Percentiles rank a stretch among this genome's conserved stretches.
Evolutionary conservation across 768 basidiomycete species (phyloP).

Genomic region (Boletus subcaerulescens): DNA sequence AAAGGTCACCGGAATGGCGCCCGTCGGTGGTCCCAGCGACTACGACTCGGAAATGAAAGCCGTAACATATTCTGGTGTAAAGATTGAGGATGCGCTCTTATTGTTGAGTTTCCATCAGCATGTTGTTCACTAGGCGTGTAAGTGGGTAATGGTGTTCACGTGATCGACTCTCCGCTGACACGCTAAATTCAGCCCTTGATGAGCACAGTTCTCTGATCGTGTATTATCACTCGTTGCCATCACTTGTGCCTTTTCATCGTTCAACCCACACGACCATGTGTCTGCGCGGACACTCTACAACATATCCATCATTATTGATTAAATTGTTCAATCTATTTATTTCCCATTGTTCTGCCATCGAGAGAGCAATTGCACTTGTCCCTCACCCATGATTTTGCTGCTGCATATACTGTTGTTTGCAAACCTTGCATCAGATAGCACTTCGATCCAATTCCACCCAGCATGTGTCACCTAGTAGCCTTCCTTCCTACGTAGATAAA

Average conservation of each 20-base stretch:
- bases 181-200: conserved; percentile 11
- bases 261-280: conserved; percentile 6
- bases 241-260: conserved; percentile 9
- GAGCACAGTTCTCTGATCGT: conserved; percentile 14
- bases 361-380: conserved; percentile 7
- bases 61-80: conserved; percentile 48
- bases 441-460: conserved; percentile 11
- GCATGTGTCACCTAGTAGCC: conserved; percentile 16
- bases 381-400: conserved; percentile 6
- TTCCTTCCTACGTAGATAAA: conserved; percentile 17
- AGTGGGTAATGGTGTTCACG: conserved; percentile 14
- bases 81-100: conserved; percentile 71
- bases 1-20: conserved; percentile 36
- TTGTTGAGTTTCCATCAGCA: conserved; percentile 74
- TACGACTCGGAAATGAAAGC: conserved; percentile 28
- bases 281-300: conserved; percentile 17
- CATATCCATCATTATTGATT: conserved; percentile 38
- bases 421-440: conserved; percentile 13
- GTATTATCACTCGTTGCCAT: conserved; percentile 19
- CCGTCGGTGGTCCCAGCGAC: conserved; percentile 20
- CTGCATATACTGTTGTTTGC: conserved; percentile 19
- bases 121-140: conserved; percentile 46
- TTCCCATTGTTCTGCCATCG: conserved; percentile 4
- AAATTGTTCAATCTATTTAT: conserved; percentile 32
- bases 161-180: conserved; percentile 9